Conservation (phyloP, 2,329 filamentous ascomycete species). For the Pseudogymnoascus destructans region DNA sequence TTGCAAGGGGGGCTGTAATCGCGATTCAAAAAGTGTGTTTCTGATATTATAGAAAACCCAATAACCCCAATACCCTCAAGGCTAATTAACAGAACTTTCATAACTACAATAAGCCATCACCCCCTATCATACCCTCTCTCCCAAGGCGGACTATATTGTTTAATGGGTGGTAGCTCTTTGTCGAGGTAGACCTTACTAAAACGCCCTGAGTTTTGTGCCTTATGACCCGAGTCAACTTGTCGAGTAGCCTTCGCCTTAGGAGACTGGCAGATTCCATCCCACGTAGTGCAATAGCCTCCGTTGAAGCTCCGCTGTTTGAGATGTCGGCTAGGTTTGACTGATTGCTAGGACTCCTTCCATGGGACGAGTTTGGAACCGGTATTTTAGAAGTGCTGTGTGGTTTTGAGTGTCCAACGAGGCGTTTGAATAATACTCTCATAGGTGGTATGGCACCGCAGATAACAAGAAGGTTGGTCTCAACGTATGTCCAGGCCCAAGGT, state of each 20-base stretch:
- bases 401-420: background rate
- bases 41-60: background rate
- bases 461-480: slow-evolving; percentile 3
- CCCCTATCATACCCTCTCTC: background rate
- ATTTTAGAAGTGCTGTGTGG: background rate
- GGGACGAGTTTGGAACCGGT: background rate
- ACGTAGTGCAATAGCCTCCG: background rate
- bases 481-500: background rate
- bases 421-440: background rate
- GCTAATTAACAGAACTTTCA: background rate
- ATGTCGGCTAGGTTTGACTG: background rate
- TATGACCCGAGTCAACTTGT: background rate
- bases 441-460: slow-evolving; percentile 1
- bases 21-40: background rate
- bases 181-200: slow-evolving; percentile 4
- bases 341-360: background rate
- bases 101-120: background rate
- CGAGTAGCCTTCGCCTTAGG: background rate
- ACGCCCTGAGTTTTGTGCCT: background rate
- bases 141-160: background rate
- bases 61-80: background rate
- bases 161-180: background rate
- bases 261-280: background rate
- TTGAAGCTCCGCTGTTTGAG: background rate
- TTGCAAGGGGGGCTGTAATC: background rate